Evolutionary conservation across 129 eudicot genomes (phyloP).

Genomic region (sunflower (Helianthus annuus)): HanXRQr2.0-SUNRISE NC_035438.2:33779213-33779712

Average conservation of each 20-base stretch:
- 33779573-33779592: neutral
- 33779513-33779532: conserved; percentile 11
- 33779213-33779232: neutral
- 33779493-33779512: conserved; percentile 24
- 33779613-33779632: neutral
- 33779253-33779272: conserved; percentile 65
- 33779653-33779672: conserved; percentile 47
- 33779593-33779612: neutral
- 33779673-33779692: conserved; percentile 56
- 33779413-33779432: conserved; percentile 72
- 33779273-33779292: conserved; percentile 58
- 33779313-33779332: neutral
- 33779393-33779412: conserved; percentile 51
- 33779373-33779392: conserved; percentile 2
- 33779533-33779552: conserved; percentile 36
- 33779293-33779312: conserved; percentile 32
- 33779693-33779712: conserved; percentile 72
- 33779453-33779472: conserved; percentile 41
- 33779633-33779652: neutral
- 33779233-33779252: conserved; percentile 54
- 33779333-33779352: conserved; percentile 25
- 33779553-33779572: neutral
- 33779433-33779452: conserved; percentile 49
- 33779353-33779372: conserved; percentile 25
- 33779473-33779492: conserved; percentile 46